Evolutionary conservation across 768 basidiomycete genomes (phyloP).

Genomic region (Lactarius sp.): DNA sequence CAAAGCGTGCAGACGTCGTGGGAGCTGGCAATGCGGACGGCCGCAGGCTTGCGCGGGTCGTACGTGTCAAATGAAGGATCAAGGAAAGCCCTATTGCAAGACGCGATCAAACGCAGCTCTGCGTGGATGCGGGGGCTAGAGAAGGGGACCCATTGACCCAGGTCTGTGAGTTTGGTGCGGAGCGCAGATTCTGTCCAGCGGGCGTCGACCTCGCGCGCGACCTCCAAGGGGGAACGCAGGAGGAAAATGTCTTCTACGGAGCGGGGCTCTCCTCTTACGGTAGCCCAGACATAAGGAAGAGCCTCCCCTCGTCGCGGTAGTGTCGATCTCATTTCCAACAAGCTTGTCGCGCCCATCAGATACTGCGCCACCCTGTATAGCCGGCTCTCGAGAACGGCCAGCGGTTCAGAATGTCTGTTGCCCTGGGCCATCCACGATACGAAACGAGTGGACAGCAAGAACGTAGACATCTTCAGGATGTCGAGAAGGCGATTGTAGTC

Average conservation of each 20-base stretch:
- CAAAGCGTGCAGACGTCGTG: conserved; percentile 22
- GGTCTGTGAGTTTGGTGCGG: conserved; percentile 6
- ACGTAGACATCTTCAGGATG: conserved; percentile 17
- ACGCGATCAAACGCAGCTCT: conserved; percentile 21
- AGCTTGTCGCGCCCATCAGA: conserved; percentile 19
- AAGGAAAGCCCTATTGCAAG: conserved; percentile 11
- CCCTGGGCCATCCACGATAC: conserved; percentile 11
- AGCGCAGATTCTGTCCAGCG: conserved; percentile 18
- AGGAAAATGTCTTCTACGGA: conserved; percentile 18
- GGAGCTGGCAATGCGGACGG: conserved; percentile 20
- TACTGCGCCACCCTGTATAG: conserved; percentile 19
- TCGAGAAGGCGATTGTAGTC: conserved; percentile 14
- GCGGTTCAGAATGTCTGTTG: conserved; percentile 2
- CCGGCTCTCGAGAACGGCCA: conserved; percentile 15
- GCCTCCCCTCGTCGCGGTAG: not conserved
- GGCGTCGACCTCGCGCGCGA: conserved; percentile 18
- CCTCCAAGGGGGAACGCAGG: conserved; percentile 16
- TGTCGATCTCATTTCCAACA: conserved; percentile 12
- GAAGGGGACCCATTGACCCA: conserved; percentile 11
- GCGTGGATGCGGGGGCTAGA: conserved; percentile 20
- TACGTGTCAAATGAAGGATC: conserved; percentile 20
- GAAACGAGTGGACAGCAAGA: conserved; percentile 19
- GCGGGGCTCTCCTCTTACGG: conserved; percentile 12
- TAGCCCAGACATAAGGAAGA: conserved; percentile 17
- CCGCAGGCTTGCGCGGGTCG: conserved; percentile 19